Evolutionary conservation across 1,139 yeast species (phyloP), one percentile per base, ranked within the genome.

Genomic region (Saccharomycopsis phalli): DNA sequence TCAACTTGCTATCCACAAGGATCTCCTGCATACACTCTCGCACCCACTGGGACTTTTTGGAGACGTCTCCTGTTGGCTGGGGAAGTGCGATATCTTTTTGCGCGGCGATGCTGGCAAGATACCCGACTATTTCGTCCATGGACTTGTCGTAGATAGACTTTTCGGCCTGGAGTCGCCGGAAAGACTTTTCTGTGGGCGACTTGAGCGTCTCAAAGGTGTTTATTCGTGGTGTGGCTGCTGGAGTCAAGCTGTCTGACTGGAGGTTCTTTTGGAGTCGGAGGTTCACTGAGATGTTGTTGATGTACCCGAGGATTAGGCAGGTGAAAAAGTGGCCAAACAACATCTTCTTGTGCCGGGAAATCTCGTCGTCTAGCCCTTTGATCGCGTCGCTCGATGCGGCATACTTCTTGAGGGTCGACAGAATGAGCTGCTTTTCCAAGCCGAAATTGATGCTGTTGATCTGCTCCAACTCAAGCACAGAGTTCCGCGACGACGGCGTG

Each of bases 61-160:
- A n/a, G 7, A 44, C 37, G 20, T 43, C 45, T 31, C 33, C 3
- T 31, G 30, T 50, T 41, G 74, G 75, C 0, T 61, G 54, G 1
- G 82, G 81, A 28, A 77, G 56, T 2, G 59, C 47, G 2, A 75
- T 59, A 48, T 62, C 64, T 42, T 66, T 61, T 47, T 72, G 75
- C 3, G 71, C 79, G 0, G 81, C 76, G 7, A 66, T 53, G 1
- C 77, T 67, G 7, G 73, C 77, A 18, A 76, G 61, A 44, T 71
- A 71, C 1, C 78, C 62, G 30, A 75, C 64, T 19, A 76, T 53
- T 23, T 67, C 65, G 38, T 76, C 82, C 41, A 68, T 35, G 11
- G 47, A 46, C 31, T 44, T 42, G 38, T 38, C 38, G 34, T 38
- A 41, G 25, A 41, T 36, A 7, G 42, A 36, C 11, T 38, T 34